Base-by-base conservation (phyloP, 805 yeast species). In the Sugiyamaella lignohabitans region DNA sequence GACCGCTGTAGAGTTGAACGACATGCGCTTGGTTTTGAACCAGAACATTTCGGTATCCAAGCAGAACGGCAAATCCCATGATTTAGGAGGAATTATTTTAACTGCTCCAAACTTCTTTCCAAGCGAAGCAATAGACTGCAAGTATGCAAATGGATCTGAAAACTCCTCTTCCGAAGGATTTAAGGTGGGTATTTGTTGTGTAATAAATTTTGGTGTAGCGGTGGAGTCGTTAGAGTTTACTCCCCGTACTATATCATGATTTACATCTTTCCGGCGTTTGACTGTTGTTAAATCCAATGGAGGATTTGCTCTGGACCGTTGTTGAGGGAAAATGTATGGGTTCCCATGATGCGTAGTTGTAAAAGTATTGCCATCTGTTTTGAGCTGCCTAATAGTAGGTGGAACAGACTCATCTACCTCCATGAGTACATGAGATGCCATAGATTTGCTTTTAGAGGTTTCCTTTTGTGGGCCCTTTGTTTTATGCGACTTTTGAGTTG, bases 101-200 rank as follows among this genome's bases (percentile, higher is more conserved):
- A 84, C 66, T 57, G 88, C 87, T 0, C 95, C 95, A 59, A 71
- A 76, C 23, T 65, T 61, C 24, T 59, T 63, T 2, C 88, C 91
- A 3, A 69, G 52, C 1, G 71, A 68, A 17, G 63, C 60, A 1
- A 76, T 61, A 5, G 74, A 68, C 17, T 82, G 81, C 14, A 83
- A 63, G 52, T 78, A 80, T 14, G 62, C 62, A 14, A 82, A 72
- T 0, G 93, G 89, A 58, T 81, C 78, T 5, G 61, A 55, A 46
- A 78, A 73, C 53, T 82, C 78, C 24, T 67, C 68, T 16, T 61
- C 66, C 1, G 79, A 64, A 2, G 86, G 80, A 27, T 59, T 58
- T 4, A 38, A 19, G 8, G 29, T 23, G 5, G 29, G 29, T 5
- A 20, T 5, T 21, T 20, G 18, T 19, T 35, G 21, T 16, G 21